Conservation (phyloP, 2,329 filamentous ascomycete genomes). For the Neofusicoccum kwambonambiense region DNA sequence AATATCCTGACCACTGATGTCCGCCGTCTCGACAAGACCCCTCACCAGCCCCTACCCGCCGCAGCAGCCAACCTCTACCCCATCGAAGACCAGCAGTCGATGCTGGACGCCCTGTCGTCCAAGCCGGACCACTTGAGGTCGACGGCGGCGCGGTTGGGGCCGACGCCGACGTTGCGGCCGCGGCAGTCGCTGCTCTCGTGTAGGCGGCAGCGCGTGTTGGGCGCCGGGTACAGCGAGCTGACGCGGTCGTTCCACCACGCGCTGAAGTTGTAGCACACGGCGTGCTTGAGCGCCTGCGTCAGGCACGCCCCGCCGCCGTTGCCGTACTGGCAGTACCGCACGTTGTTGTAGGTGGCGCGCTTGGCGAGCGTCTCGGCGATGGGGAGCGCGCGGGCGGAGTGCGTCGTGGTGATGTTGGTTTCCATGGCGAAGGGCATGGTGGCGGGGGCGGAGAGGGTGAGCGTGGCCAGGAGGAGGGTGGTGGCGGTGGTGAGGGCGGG, state of each 20-base stretch:
- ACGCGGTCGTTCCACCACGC: neutral
- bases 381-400: too few relatives aligned
- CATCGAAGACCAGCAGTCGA: neutral
- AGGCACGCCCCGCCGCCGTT: neutral
- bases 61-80: too few relatives aligned
- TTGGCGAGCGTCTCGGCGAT: neutral
- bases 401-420: too few relatives aligned
- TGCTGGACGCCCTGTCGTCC: neutral
- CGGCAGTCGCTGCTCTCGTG: neutral
- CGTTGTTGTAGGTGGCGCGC: neutral
- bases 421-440: too few relatives aligned
- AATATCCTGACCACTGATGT: too few relatives aligned
- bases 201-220: neutral
- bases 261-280: conserved; percentile 2
- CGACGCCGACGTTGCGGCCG: neutral
- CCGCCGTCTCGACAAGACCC: too few relatives aligned
- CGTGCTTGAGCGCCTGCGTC: neutral
- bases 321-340: neutral
- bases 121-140: neutral
- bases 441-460: too few relatives aligned
- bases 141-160: neutral
- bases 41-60: too few relatives aligned
- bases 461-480: neutral
- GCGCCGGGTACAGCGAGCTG: neutral
- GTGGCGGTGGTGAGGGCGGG: neutral